These are phyloP conservation scores for Trichoderma afroharzianum DNA, from an alignment of 2,329 filamentous ascomycete genomes.

Conservation along the genomic window DNA sequence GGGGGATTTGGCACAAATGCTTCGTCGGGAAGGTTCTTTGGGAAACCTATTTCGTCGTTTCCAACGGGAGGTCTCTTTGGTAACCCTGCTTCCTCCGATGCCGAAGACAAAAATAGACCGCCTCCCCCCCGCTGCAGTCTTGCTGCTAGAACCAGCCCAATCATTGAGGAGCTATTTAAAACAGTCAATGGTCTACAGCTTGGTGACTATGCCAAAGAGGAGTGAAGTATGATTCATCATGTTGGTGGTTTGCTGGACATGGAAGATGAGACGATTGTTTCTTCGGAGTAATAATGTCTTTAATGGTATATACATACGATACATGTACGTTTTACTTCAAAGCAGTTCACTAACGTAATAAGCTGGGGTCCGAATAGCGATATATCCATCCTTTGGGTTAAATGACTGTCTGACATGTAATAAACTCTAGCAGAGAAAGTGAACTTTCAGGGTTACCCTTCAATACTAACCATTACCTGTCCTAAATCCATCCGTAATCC, in stretches of 20 bases:
- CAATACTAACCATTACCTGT: neutral
- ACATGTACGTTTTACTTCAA: too few species aligned
- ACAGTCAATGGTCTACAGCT: neutral
- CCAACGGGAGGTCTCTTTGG: neutral
- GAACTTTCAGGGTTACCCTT: neutral
- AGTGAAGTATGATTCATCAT: neutral
- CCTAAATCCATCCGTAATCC: neutral
- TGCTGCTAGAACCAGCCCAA: neutral
- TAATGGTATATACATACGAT: neutral
- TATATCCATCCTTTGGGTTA: neutral
- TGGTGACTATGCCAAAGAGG: neutral
- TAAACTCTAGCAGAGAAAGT: too few species aligned
- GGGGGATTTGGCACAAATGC: neutral
- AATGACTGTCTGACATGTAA: neutral
- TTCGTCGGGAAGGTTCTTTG: neutral
- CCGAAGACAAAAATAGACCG: neutral
- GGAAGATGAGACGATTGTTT: neutral
- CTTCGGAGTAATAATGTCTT: neutral
- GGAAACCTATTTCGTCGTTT: neutral
- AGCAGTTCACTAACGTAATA: too few species aligned
- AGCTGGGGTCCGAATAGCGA: too few species aligned
- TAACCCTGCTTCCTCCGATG: neutral
- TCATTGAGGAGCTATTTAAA: neutral
- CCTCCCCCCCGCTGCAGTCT: neutral
- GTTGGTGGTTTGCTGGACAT: neutral